phyloP scores from a whole-genome alignment of 1,139 yeast species.

The Blastobotrys aristatus region DNA sequence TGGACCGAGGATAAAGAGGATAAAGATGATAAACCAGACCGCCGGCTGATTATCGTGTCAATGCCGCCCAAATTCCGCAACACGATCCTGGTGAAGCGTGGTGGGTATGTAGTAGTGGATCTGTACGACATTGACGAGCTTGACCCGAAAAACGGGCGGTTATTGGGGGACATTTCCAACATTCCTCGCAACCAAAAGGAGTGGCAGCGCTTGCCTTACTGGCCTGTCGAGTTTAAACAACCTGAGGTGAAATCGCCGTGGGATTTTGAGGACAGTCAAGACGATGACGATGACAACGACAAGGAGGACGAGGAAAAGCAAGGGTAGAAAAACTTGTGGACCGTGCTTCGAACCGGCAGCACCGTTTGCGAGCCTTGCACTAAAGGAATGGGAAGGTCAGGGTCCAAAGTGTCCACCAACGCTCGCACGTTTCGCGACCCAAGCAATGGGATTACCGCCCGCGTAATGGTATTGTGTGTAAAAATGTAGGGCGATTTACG shows the following conservation, averaged over 20 bases:
- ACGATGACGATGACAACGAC: slow-evolving; percentile 24
- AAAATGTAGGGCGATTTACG: background rate
- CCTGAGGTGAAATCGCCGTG: slow-evolving; percentile 1
- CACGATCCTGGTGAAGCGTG: slow-evolving; percentile 36
- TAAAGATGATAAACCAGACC: slow-evolving; percentile 12
- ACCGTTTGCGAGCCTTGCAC: background rate
- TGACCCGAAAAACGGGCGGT: slow-evolving; percentile 22
- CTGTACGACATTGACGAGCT: slow-evolving; percentile 24
- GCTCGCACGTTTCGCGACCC: background rate
- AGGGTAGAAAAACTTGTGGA: slow-evolving; percentile 10
- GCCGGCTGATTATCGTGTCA: slow-evolving; percentile 27
- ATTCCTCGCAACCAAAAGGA: slow-evolving; percentile 33
- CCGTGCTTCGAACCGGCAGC: background rate
- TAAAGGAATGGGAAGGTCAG: background rate
- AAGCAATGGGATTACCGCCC: background rate
- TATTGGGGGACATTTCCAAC: slow-evolving; percentile 34
- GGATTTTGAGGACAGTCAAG: slow-evolving; percentile 5
- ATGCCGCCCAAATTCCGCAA: slow-evolving; percentile 38
- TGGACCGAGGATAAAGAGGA: slow-evolving; percentile 4
- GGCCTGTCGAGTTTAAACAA: slow-evolving; percentile 34
- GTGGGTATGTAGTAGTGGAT: slow-evolving; percentile 35
- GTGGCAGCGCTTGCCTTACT: slow-evolving; percentile 36
- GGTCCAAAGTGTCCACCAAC: background rate
- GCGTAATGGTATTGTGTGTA: background rate
- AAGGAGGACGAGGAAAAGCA: slow-evolving; percentile 22